phyloP scores from a whole-genome alignment of 257 asterid species.

The Datura wrightii region DNA sequence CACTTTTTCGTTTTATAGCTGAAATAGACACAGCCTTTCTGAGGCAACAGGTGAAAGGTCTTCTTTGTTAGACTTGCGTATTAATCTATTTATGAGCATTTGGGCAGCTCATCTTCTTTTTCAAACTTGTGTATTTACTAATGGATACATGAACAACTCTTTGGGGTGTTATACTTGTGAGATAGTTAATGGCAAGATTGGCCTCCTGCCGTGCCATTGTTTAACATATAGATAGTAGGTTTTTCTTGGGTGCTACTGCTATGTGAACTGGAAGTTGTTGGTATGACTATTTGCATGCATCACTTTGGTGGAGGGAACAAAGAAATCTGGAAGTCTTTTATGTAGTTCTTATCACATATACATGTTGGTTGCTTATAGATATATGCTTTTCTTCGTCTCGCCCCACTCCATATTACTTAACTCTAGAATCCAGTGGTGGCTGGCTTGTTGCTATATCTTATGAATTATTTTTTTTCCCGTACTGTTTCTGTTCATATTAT shows the following conservation, averaged over 20 bases:
- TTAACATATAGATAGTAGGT: neutral
- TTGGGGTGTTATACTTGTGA: slow-evolving; percentile 9
- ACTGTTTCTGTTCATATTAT: neutral
- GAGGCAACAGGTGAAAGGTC: slow-evolving; percentile 68
- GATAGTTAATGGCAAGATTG: slow-evolving; percentile 17
- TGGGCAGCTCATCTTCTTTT: slow-evolving; percentile 3
- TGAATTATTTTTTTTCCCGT: neutral
- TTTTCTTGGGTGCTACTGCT: neutral
- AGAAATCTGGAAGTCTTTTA: slow-evolving; percentile 24
- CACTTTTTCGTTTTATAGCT: slow-evolving; percentile 68
- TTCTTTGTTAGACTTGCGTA: slow-evolving; percentile 30
- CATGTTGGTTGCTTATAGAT: slow-evolving; percentile 1
- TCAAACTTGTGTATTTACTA: neutral
- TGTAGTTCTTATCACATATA: neutral
- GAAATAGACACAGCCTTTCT: slow-evolving; percentile 69
- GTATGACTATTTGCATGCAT: slow-evolving; percentile 20
- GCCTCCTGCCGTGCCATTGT: neutral
- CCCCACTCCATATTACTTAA: neutral
- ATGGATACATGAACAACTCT: neutral
- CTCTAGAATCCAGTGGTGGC: too few relatives aligned
- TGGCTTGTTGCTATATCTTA: neutral
- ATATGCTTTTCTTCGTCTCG: neutral
- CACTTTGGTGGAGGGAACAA: neutral
- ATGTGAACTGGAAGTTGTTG: neutral
- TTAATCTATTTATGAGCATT: slow-evolving; percentile 22